A percentile compares a stretch with the other conserved stretches of the same genome.
These are phyloP conservation scores for Tulasnella sp. DNA, from an alignment of 768 basidiomycete species.

Conservation along the genomic window DNA sequence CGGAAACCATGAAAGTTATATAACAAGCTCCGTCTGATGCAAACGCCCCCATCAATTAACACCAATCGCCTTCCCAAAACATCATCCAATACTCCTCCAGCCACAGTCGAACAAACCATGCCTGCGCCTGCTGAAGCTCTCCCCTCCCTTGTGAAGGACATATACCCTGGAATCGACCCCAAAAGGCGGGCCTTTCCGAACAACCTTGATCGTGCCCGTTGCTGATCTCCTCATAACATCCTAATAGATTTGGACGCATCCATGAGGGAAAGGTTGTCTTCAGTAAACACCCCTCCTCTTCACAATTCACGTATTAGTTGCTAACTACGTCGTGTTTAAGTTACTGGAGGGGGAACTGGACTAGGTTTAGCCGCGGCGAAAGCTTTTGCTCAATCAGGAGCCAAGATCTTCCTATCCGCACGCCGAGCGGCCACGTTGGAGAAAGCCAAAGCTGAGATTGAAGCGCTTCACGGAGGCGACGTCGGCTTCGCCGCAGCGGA, in stretches of 20 bases:
- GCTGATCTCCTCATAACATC: neutral
- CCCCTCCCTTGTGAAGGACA: slow-evolving; percentile 19
- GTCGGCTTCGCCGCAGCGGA: slow-evolving; percentile 20
- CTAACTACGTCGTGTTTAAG: neutral
- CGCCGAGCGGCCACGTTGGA: slow-evolving; percentile 19
- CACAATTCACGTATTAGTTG: neutral
- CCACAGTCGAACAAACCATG: too few species aligned
- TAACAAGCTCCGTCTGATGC: too few species aligned
- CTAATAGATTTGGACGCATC: slow-evolving; percentile 3
- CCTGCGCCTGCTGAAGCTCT: neutral
- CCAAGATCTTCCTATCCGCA: slow-evolving; percentile 24
- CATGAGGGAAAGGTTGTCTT: slow-evolving; percentile 26
- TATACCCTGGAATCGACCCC: slow-evolving; percentile 26
- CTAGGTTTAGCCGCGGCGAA: slow-evolving; percentile 25
- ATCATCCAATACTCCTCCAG: too few species aligned
- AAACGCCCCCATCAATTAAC: too few species aligned
- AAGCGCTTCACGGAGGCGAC: slow-evolving; percentile 20
- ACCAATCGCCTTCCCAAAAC: too few species aligned
- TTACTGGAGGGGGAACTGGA: slow-evolving; percentile 25
- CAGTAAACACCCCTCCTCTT: neutral
- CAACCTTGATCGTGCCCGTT: neutral
- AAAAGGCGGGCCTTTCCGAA: slow-evolving; percentile 16
- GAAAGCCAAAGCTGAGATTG: slow-evolving; percentile 22
- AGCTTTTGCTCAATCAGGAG: slow-evolving; percentile 25
- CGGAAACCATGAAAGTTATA: too few species aligned